Conservation (phyloP, 2,329 filamentous ascomycete genomes). For the Parastagonospora nodorum region DNA sequence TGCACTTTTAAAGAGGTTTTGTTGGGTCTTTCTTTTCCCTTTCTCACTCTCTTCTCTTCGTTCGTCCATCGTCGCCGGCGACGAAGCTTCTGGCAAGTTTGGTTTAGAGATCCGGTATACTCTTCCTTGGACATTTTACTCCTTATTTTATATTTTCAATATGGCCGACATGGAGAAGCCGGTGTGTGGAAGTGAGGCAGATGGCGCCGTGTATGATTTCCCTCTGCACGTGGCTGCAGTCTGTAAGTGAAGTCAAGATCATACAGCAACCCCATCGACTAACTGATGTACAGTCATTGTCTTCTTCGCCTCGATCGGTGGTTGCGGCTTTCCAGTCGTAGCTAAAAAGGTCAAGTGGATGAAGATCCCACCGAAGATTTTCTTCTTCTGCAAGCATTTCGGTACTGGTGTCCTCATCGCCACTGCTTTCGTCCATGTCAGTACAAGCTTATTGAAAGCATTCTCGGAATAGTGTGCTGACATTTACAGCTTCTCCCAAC, state of each 20-base stretch:
- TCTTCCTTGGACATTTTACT: slow-evolving; percentile 16
- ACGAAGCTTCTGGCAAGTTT: slow-evolving; percentile 39
- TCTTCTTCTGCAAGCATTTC: slow-evolving; percentile 66
- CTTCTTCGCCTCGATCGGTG: slow-evolving; percentile 43
- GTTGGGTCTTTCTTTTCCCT: slow-evolving; percentile 23
- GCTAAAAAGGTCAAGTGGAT: slow-evolving; percentile 61
- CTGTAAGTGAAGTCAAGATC: slow-evolving; percentile 32
- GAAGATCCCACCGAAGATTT: slow-evolving; percentile 61
- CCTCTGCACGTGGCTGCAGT: slow-evolving; percentile 46
- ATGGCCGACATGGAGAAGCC: slow-evolving; percentile 42
- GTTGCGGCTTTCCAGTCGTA: slow-evolving; percentile 46
- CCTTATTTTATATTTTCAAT: slow-evolving; percentile 17
- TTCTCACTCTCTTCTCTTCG: slow-evolving; percentile 22
- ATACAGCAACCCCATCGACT: slow-evolving; percentile 5
- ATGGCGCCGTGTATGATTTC: slow-evolving; percentile 41
- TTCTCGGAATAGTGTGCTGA: slow-evolving; percentile 6
- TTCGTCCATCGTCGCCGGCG: slow-evolving; percentile 41
- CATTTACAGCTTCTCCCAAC: slow-evolving; percentile 58
- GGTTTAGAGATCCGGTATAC: slow-evolving; percentile 13
- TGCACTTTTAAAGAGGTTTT: slow-evolving; percentile 43
- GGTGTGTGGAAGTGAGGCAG: slow-evolving; percentile 36
- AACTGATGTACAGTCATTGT: slow-evolving; percentile 41
- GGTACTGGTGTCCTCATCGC: slow-evolving; percentile 83
- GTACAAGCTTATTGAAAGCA: slow-evolving; percentile 4
- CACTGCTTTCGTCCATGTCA: slow-evolving; percentile 77